phyloP scores from a whole-genome alignment of 176 grass and related monocot species.

The Eremochloa ophiuroides region DNA sequence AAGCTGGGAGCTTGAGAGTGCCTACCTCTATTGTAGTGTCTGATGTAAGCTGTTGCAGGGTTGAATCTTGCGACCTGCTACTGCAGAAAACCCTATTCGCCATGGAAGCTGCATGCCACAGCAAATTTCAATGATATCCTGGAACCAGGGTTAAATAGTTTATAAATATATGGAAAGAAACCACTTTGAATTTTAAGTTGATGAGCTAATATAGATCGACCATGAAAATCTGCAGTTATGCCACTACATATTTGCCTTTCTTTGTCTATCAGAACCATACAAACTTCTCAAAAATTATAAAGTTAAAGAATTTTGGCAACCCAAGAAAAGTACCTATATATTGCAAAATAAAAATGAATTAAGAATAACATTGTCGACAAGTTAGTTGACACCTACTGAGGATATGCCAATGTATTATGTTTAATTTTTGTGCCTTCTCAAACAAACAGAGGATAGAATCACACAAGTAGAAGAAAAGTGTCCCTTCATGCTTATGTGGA shows the following conservation, averaged over 20 bases:
- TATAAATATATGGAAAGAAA: conserved; percentile 17
- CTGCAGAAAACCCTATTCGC: conserved; percentile 90
- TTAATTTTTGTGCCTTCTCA: background rate
- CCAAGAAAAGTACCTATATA: background rate
- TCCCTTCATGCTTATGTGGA: background rate
- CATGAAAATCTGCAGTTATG: background rate
- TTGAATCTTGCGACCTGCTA: conserved; percentile 31
- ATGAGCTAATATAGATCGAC: background rate
- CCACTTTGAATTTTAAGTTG: background rate
- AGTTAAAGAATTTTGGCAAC: background rate
- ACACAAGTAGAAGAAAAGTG: background rate
- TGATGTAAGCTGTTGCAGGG: conserved; percentile 60
- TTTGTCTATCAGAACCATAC: background rate
- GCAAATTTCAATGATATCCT: conserved; percentile 93
- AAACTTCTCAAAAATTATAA: background rate
- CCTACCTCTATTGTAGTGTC: conserved; percentile 88
- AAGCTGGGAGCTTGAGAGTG: background rate
- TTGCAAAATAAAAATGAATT: background rate
- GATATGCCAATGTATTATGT: background rate
- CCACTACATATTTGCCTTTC: background rate
- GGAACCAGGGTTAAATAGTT: conserved; percentile 63
- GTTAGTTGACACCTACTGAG: background rate
- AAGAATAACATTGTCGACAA: background rate
- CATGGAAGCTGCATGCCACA: conserved; percentile 99
- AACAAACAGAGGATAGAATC: background rate